Base-by-base conservation (phyloP, 352 stramenopile genomes). In the Phytophthora fragariae region DNA sequence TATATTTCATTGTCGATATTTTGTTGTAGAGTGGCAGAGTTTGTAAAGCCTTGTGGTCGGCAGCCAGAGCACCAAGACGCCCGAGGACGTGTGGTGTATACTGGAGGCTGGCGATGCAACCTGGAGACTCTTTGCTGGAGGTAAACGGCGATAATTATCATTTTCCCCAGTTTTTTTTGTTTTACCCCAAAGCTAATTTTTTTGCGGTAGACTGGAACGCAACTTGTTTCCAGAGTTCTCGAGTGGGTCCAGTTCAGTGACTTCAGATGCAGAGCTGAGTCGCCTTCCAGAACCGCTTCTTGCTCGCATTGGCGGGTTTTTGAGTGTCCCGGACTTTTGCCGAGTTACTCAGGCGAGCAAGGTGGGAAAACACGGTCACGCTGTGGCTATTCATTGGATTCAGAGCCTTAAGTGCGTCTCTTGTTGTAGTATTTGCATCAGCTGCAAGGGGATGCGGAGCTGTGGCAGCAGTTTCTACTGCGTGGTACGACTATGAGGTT, bases 81-180 rank as follows among this genome's bases (percentile, higher is more conserved):
- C 5, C 55, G 52, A 8, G 55, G 33, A 4, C 52, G 65, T n/a
- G 68, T 75, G 10, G 0, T 76, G 41, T 59, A 57, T 21, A 69
- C 67, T n/a, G 61, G 60, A 12, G 31, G 31, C 5, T 89, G 79
- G 79, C 63, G 66, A 19, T 85, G 79, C 56, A 83, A 79, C 31
- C 35, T 79, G 50, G 79, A 89, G 50, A 78, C 77, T 29, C 68
- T 89, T 35, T 54, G 65, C 8, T 89, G 81, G 81, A 80, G 81
- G 79, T 83, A 8, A n/a, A 47, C 46, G 4, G 24, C 39, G 17
- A 6, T 12, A 27, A 50, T 61, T 52, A 24, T 11, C 14, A 7
- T 14, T 57, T 39, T 46, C 47, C 24, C n/a, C 47, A 10, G 14
- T 50, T 24, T 50, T 52, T 37, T 37, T 33, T 21, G 19, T 31